These are phyloP conservation scores for Coemansia guatemalensis DNA, from an alignment of 192 early-diverging fungal species.

Conservation along the genomic window DNA sequence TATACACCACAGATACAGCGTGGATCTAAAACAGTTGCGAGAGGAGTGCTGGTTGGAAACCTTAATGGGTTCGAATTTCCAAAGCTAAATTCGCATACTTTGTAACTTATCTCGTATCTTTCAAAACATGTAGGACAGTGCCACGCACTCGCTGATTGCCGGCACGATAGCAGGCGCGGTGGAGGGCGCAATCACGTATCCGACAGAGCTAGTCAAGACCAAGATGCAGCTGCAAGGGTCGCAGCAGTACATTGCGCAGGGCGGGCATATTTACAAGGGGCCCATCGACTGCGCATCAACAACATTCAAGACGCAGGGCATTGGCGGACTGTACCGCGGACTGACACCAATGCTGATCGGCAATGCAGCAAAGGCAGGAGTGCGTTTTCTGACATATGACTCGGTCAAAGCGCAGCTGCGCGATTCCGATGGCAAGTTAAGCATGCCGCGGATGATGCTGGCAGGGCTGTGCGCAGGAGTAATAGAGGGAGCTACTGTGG, in stretches of 20 bases:
- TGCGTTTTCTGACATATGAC: conserved; percentile 92
- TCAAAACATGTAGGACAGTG: conserved; percentile 20
- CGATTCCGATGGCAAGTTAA: conserved; percentile 71
- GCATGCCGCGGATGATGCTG: conserved; percentile 63
- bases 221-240: conserved; percentile 86
- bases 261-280: conserved; percentile 63
- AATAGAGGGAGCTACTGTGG: conserved; percentile 83
- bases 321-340: conserved; percentile 80
- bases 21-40: too few relatives aligned
- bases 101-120: neutral
- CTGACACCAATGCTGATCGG: conserved; percentile 90
- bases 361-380: conserved; percentile 88
- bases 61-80: too few relatives aligned
- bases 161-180: conserved; percentile 88
- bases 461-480: conserved; percentile 88
- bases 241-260: conserved; percentile 28
- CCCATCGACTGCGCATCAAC: conserved; percentile 76
- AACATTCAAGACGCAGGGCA: conserved; percentile 72
- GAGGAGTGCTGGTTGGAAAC: too few relatives aligned
- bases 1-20: too few relatives aligned
- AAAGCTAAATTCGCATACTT: neutral
- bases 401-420: conserved; percentile 71
- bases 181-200: conserved; percentile 91
- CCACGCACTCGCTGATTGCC: conserved; percentile 71
- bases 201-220: conserved; percentile 95